These are phyloP conservation scores for Aureobasidium lini DNA, from an alignment of 2,329 filamentous ascomycete genomes.

Conservation along the genomic window DNA sequence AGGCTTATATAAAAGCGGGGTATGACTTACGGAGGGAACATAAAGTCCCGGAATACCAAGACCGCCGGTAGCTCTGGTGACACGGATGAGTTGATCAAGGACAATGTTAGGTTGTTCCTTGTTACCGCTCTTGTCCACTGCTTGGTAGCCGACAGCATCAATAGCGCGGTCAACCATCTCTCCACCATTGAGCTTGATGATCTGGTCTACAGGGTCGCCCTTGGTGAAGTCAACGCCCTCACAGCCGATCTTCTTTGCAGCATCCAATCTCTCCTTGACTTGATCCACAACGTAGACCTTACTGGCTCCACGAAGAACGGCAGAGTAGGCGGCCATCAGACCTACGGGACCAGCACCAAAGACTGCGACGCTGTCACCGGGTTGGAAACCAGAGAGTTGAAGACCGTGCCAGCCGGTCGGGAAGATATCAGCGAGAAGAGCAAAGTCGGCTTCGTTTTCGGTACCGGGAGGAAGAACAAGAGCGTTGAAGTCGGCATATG, in stretches of 20 bases:
- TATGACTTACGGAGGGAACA: slow-evolving; percentile 22
- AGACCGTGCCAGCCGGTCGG: slow-evolving; percentile 51
- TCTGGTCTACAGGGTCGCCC: slow-evolving; percentile 52
- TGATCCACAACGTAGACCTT: slow-evolving; percentile 57
- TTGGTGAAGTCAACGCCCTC: slow-evolving; percentile 55
- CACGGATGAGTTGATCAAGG: slow-evolving; percentile 55
- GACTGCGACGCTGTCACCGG: slow-evolving; percentile 56
- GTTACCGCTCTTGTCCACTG: slow-evolving; percentile 47
- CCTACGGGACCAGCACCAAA: slow-evolving; percentile 58
- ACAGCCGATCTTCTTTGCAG: slow-evolving; percentile 55
- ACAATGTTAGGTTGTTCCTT: slow-evolving; percentile 57
- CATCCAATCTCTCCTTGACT: slow-evolving; percentile 51
- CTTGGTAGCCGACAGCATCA: slow-evolving; percentile 61
- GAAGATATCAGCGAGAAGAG: slow-evolving; percentile 43
- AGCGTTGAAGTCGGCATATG: slow-evolving; percentile 61
- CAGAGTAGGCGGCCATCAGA: slow-evolving; percentile 59
- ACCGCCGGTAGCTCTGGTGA: slow-evolving; percentile 54
- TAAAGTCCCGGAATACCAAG: slow-evolving; percentile 54
- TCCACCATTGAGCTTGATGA: slow-evolving; percentile 50
- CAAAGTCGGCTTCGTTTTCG: slow-evolving; percentile 56
- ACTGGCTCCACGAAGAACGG: slow-evolving; percentile 52
- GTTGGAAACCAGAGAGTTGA: slow-evolving; percentile 50
- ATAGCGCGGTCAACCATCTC: slow-evolving; percentile 55
- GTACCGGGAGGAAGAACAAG: slow-evolving; percentile 53
- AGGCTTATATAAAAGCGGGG: background rate